phyloP scores from a whole-genome alignment of 2,329 filamentous ascomycete species.

The Fusarium napiforme region DNA sequence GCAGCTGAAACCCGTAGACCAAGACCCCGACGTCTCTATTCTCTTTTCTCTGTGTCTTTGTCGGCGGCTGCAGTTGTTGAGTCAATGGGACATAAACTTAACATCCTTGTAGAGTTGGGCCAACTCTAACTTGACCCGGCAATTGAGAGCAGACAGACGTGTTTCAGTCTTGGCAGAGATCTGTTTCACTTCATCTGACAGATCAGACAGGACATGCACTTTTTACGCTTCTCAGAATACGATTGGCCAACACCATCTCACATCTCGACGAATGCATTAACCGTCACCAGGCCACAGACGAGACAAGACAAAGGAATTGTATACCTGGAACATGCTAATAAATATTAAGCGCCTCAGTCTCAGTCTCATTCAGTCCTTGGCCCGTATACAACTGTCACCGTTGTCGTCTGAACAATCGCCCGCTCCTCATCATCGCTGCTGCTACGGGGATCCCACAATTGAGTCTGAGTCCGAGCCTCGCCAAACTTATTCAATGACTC shows the following conservation, averaged over 20 bases:
- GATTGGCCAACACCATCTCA: not conserved
- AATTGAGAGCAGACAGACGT: not conserved
- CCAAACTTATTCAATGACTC: constrained; percentile 41
- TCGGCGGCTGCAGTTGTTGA: not conserved
- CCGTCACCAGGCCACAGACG: not conserved
- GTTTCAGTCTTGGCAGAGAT: constrained; percentile 24
- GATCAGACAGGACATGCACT: not conserved
- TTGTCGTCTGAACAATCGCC: constrained; percentile 42
- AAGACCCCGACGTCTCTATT: not conserved
- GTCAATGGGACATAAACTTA: not conserved
- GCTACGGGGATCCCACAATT: constrained; percentile 17
- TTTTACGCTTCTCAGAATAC: not conserved
- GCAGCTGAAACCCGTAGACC: constrained; percentile 32
- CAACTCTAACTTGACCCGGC: not conserved
- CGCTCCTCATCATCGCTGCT: constrained; percentile 32
- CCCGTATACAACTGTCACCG: constrained; percentile 41
- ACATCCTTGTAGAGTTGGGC: not conserved
- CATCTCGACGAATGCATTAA: not conserved
- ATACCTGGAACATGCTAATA: not conserved
- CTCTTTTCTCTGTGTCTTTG: not conserved
- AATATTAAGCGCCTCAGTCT: not conserved
- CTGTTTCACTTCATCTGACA: constrained; percentile 1
- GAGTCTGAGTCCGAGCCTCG: constrained; percentile 8
- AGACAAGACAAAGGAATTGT: not conserved
- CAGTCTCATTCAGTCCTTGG: constrained; percentile 9